Evolutionary conservation across 331 rosid species (phyloP), one percentile per base, ranked within the genome.

Genomic region (Rhamnella rubrinervis): DNA sequence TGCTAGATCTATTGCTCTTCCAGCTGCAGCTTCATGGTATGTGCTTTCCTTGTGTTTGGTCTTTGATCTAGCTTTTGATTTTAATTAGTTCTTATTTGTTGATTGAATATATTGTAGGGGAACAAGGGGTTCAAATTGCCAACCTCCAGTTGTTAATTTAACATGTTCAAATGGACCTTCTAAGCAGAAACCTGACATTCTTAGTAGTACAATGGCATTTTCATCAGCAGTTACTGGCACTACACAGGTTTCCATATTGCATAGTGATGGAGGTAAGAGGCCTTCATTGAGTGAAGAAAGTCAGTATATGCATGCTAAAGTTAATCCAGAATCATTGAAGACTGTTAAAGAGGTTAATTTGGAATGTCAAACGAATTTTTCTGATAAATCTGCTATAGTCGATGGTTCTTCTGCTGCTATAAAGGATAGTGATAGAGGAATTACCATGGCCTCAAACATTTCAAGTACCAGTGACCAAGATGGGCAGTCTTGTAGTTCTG

Each of bases 11-110:
- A 19, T 84, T 14, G 76, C 78, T 52, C 96, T 95, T 40, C 87
- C 96, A 41, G 83, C 93, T 35, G 87, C 91, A 44, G 80, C 99
- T 66, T 86, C 96, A 56, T 86, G 98, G 96, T 92, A 85, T 63
- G 73, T 66, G 21, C 47, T 62, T 67, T 35, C 67, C 56, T 46
- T n/a, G 69, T 53, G 50, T 40, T 73, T 49, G 57, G 52, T 26
- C 8, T 74, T 66, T 8, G 28, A 50, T 40, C 76, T 64, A 7
- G 44, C 72, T 72, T 62, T 56, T 68, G 56, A 56, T 61, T 44
- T 10, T 63, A 71, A n/a, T 39, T 58, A 49, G 52, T 51, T 44
- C 61, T 53, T 21, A 68, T 38, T 15, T 65, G 53, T 59, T 63
- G 19, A 59, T 63, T 61, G 15, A 37, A 26, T 52, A 26, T 52